Evolutionary conservation across 371 early-diverging fungal species (phyloP).

Genomic region (Astathelohania contejeani): DNA sequence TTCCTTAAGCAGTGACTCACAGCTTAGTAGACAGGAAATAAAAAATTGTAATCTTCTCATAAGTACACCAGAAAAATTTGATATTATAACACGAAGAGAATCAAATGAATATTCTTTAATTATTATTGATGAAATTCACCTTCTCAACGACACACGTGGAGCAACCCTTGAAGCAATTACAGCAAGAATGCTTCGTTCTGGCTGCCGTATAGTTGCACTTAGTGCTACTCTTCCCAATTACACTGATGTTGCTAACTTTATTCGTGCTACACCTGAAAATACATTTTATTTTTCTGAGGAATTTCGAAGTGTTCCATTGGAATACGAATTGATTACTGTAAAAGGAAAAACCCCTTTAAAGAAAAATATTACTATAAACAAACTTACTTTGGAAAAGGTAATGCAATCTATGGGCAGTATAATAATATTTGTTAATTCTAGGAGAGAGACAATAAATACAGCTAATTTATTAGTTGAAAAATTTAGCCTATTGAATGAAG

Average conservation of each 20-base stretch:
- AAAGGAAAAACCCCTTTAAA: not conserved
- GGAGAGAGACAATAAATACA: not conserved
- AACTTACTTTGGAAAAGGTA: not conserved
- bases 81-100: constrained; percentile 41
- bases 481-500: no score
- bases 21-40: constrained; percentile 29
- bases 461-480: no score
- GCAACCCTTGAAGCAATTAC: constrained; percentile 57
- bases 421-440: not conserved
- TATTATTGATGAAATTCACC: constrained; percentile 59
- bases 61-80: constrained; percentile 53
- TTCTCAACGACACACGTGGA: constrained; percentile 56
- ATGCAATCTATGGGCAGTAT: not conserved
- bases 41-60: constrained; percentile 38
- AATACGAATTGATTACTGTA: not conserved
- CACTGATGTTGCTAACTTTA: constrained; percentile 55
- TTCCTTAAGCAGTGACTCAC: constrained; percentile 50
- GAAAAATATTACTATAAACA: not conserved
- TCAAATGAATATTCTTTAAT: constrained; percentile 35
- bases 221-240: constrained; percentile 73
- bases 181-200: constrained; percentile 53
- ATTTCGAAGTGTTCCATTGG: not conserved
- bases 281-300: not conserved
- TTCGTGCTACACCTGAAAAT: not conserved
- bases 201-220: constrained; percentile 57